These are phyloP conservation scores for Leccinum arenicola DNA, from an alignment of 768 basidiomycete species.

Conservation along the genomic window DNA sequence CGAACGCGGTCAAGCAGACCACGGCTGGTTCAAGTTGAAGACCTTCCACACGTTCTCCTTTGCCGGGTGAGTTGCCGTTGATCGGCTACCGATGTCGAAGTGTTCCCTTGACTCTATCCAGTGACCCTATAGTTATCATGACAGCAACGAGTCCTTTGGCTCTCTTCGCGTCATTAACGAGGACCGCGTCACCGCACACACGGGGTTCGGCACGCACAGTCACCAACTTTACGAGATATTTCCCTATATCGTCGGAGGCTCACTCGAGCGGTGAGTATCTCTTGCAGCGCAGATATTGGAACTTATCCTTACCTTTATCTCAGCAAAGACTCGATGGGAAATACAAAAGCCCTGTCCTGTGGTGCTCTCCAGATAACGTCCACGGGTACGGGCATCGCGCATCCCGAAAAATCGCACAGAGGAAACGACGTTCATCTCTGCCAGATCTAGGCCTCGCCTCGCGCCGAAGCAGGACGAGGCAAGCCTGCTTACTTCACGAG, in stretches of 20 bases:
- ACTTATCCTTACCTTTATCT: not conserved
- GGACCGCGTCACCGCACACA: constrained; percentile 74
- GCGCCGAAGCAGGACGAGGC: constrained; percentile 21
- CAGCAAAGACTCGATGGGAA: constrained; percentile 90
- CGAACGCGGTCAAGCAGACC: constrained; percentile 71
- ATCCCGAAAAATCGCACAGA: constrained; percentile 66
- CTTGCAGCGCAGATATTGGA: not conserved
- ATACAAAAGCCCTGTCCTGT: constrained; percentile 82
- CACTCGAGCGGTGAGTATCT: constrained; percentile 71
- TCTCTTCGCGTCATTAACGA: constrained; percentile 89
- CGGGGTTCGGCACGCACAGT: constrained; percentile 83
- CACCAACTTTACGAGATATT: constrained; percentile 92
- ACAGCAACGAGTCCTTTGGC: constrained; percentile 57
- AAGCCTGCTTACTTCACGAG: constrained; percentile 84
- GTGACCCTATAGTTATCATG: constrained; percentile 52
- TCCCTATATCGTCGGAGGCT: constrained; percentile 77
- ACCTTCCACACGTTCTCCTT: constrained; percentile 85
- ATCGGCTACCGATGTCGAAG: not conserved
- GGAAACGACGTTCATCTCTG: constrained; percentile 52
- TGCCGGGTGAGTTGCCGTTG: constrained; percentile 47
- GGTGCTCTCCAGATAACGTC: constrained; percentile 92
- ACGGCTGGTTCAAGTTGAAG: constrained; percentile 71
- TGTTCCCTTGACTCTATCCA: not conserved
- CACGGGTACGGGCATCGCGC: constrained; percentile 87
- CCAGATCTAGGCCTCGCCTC: constrained; percentile 68